These are phyloP conservation scores for Termitomyces eurrhizus DNA, from an alignment of 768 basidiomycete species.

Conservation along the genomic window DNA sequence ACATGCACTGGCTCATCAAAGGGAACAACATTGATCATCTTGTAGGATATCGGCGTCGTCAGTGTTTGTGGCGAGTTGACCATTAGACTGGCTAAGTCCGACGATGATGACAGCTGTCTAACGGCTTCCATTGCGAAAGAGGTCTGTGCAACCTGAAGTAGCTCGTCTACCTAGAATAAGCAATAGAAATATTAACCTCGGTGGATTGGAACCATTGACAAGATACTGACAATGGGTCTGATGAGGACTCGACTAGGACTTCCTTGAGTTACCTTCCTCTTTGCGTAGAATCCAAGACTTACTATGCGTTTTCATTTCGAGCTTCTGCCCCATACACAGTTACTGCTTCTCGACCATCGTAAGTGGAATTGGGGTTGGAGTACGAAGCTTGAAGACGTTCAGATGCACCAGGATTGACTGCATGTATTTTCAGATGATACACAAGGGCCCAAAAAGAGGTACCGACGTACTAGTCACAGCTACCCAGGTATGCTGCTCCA, in stretches of 20 bases:
- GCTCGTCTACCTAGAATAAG: not conserved
- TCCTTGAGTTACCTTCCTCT: not conserved
- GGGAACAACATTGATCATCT: constrained; percentile 47
- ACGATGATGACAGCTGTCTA: constrained; percentile 15
- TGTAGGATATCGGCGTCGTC: constrained; percentile 43
- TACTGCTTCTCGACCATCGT: constrained; percentile 46
- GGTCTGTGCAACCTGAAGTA: constrained; percentile 16
- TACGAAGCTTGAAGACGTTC: constrained; percentile 33
- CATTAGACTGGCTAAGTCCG: constrained; percentile 30
- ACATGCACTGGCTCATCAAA: constrained; percentile 63
- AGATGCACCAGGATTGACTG: constrained; percentile 40
- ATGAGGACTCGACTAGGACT: constrained; percentile 26
- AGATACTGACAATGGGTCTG: constrained; percentile 25
- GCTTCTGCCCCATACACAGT: constrained; percentile 46
- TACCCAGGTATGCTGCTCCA: constrained; percentile 48
- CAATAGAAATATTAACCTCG: not conserved
- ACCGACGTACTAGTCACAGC: constrained; percentile 42
- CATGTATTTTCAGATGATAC: not conserved
- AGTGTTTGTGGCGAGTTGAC: constrained; percentile 48
- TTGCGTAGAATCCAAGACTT: constrained; percentile 17
- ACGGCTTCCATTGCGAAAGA: constrained; percentile 25
- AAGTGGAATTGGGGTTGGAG: constrained; percentile 32
- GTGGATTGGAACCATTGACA: no score
- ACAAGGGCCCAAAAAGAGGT: not conserved
- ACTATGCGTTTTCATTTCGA: constrained; percentile 64